These are phyloP conservation scores for Cokeromyces recurvatus DNA, from an alignment of 371 early-diverging fungal genomes.

Conservation along the genomic window DNA sequence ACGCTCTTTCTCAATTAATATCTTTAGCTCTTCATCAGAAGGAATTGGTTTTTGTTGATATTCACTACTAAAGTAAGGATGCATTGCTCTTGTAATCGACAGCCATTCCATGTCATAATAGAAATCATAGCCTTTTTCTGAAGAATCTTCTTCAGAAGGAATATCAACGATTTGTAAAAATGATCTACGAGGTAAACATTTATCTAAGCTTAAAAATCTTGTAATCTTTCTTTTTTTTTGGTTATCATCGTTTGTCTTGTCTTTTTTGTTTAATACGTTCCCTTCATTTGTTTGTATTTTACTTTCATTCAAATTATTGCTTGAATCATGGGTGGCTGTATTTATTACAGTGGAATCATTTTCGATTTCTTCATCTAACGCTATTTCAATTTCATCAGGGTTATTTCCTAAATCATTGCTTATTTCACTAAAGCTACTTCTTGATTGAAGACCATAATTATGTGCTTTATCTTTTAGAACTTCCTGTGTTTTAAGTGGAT, in stretches of 20 bases:
- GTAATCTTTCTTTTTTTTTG: constrained; percentile 18
- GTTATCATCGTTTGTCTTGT: neutral
- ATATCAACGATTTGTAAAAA: constrained; percentile 63
- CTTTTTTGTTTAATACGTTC: neutral
- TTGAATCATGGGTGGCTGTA: neutral
- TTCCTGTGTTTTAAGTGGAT: constrained; percentile 3
- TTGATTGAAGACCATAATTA: neutral
- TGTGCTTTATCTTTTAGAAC: neutral
- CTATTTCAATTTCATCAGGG: constrained; percentile 7
- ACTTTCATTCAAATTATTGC: neutral
- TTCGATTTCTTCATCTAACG: constrained; percentile 64
- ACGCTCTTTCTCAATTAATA: constrained; percentile 22
- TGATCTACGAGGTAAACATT: constrained; percentile 55
- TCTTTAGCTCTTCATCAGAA: constrained; percentile 30
- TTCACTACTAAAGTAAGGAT: constrained; percentile 43
- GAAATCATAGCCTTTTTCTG: constrained; percentile 28
- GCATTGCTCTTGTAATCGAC: constrained; percentile 65
- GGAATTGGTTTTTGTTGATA: constrained; percentile 43
- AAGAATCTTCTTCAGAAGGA: constrained; percentile 23
- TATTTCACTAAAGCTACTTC: too few relatives aligned
- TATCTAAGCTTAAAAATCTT: constrained; percentile 65
- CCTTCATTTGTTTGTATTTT: too few relatives aligned
- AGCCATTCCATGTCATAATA: constrained; percentile 85
- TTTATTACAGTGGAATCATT: constrained; percentile 18
- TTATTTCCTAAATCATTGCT: neutral